Evolutionary conservation across 2,329 filamentous ascomycete species (phyloP).

Genomic region (Fusarium acutatum): DNA sequence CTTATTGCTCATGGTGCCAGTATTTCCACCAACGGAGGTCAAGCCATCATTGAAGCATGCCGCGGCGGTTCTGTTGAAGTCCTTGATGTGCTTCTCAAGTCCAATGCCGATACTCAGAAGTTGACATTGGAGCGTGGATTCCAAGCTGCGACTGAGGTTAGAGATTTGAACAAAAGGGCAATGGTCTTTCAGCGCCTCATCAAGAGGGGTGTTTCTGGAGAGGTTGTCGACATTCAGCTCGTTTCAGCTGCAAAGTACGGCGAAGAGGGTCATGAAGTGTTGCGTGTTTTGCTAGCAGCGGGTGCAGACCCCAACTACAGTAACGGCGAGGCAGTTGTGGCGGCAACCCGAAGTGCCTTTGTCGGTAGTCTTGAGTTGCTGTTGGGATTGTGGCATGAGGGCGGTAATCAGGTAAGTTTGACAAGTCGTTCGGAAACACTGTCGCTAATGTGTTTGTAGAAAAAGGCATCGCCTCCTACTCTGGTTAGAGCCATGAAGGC

Average conservation of each 20-base stretch:
- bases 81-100: conserved; percentile 58
- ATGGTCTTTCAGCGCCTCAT: conserved; percentile 62
- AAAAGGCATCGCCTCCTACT: conserved; percentile 57
- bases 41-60: conserved; percentile 64
- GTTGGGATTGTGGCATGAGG: conserved; percentile 55
- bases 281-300: conserved; percentile 59
- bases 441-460: conserved; percentile 45
- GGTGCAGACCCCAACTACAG: conserved; percentile 66
- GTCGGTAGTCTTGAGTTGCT: conserved; percentile 60
- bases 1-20: conserved; percentile 62
- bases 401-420: conserved; percentile 51
- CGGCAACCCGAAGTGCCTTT: conserved; percentile 61
- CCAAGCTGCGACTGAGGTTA: conserved; percentile 62
- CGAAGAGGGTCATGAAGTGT: conserved; percentile 56
- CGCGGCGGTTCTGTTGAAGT: conserved; percentile 60
- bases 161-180: conserved; percentile 58
- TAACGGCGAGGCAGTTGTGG: conserved; percentile 63
- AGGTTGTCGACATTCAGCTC: conserved; percentile 62
- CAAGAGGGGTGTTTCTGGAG: conserved; percentile 58
- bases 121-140: conserved; percentile 60
- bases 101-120: conserved; percentile 50
- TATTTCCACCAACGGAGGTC: conserved; percentile 59
- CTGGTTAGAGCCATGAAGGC: conserved; percentile 62
- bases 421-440: background rate
- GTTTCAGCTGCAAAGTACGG: conserved; percentile 62